Base-by-base conservation (phyloP, 2,329 filamentous ascomycete species). In the Allantophomopsis cytisporea region DNA sequence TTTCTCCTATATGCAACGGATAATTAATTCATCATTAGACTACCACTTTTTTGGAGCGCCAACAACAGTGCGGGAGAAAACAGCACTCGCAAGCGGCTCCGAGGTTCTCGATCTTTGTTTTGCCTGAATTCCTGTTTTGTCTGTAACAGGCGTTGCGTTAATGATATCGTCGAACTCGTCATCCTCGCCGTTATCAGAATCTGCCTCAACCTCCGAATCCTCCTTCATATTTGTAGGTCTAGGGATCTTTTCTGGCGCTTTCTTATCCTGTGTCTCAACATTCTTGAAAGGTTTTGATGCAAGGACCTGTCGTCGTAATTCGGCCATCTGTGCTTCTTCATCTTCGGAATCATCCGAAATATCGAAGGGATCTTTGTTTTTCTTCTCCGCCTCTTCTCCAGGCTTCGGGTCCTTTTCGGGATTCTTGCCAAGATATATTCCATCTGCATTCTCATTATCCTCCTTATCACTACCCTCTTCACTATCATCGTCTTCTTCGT, bases 141-240 rank as follows among this genome's bases (percentile, higher is more conserved):
- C 89, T 0, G 88, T 95, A 14, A 93, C 76, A 0, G 86, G 86
- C 3, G 85, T 89, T 0, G 91, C 89, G 50, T 88, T 77, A 54
- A 95, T 94, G 58, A 98, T 93, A 48, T 81, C 81, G 54, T 96
- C 89, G 54, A 96, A 94, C 37, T 86, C 81, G 36, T 83, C 82
- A 39, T 91, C 81, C 36, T 57, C 52, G 21, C 63, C 71, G 41
- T 81, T 73, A 45, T 86, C 82, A 3, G 80, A 84, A 43, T 83
- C 83, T 2, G 82, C 78, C 52, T 82, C 76, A 2, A 72, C 72
- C 39, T 84, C 76, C 0, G 76, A 74, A 41, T 84, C 80, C 1
- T 71, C 67, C 28, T 68, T 66, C 40, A 68, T 51, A 13, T 59
- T 60, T 42, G 73, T 68, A 2, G 76, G 74, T 30, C 71, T 66